phyloP scores from a whole-genome alignment of 2,329 filamentous ascomycete genomes.

The Fusarium buharicum region DNA sequence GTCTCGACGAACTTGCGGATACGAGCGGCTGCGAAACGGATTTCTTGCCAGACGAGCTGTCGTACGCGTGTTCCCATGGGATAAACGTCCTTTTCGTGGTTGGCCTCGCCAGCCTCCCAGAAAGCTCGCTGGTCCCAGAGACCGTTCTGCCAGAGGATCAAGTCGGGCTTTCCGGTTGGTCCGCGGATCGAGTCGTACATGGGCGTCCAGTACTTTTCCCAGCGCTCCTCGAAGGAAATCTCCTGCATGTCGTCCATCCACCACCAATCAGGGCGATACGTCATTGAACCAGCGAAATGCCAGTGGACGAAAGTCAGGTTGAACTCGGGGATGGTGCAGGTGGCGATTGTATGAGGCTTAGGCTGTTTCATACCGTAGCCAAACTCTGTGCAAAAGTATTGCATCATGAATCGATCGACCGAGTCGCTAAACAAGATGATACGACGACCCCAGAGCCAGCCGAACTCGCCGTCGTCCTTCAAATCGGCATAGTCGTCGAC shows the following conservation, averaged over 20 bases:
- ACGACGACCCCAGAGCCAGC: conserved; percentile 41
- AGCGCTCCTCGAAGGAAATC: conserved; percentile 32
- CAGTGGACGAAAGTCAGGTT: conserved; percentile 35
- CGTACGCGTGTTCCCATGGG: conserved; percentile 30
- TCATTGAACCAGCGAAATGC: conserved; percentile 33
- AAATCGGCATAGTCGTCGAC: conserved; percentile 13
- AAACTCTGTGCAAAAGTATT: conserved; percentile 37
- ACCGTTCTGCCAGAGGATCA: conserved; percentile 38
- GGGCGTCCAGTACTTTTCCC: conserved; percentile 33
- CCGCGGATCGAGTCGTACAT: conserved; percentile 32
- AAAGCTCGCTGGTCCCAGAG: conserved; percentile 39
- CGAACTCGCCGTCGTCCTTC: conserved; percentile 29
- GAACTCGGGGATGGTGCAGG: conserved; percentile 31
- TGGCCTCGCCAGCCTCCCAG: conserved; percentile 35
- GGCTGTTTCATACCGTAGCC: conserved; percentile 28
- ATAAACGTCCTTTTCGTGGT: conserved; percentile 30
- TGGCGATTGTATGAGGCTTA: conserved; percentile 25
- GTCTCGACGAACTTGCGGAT: conserved; percentile 25
- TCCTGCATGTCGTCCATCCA: conserved; percentile 39
- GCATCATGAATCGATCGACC: conserved; percentile 39
- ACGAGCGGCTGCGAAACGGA: conserved; percentile 30
- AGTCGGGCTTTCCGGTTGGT: conserved; percentile 22
- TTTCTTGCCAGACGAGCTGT: conserved; percentile 35
- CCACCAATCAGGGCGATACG: conserved; percentile 36
- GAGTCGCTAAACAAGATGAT: conserved; percentile 36